Base-by-base conservation (phyloP, 441 rosid genomes). In the Brassica hybrid region DNA sequence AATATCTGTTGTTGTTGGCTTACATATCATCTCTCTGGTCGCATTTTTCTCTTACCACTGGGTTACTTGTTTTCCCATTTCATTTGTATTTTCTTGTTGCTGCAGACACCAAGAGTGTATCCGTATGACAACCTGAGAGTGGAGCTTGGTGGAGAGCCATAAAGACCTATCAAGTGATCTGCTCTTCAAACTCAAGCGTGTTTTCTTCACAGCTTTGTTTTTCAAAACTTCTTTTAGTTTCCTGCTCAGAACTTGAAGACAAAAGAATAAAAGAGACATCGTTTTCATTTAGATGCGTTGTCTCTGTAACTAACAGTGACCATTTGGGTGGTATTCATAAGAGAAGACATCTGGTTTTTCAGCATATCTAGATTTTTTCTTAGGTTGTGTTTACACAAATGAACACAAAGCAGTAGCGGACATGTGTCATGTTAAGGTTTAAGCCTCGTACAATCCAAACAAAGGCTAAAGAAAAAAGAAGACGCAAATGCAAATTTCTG, bases 71-170 rank as follows among this genome's bases (percentile, higher is more conserved):
- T 65, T 36, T n/a, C 14, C 36, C 11, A 23, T 38, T 25, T 17
- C 36, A 50, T 78, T 65, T 18, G 18, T 61, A 2, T 48, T 73
- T 11, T 72, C n/a, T 67, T 36, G 76, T 74, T 68, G 73, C 34
- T 71, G 71, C 86, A 95, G 98, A 70, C 94, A 13, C 97, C 97
- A 6, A 90, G 91, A 85, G 97, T 90, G 16, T 95, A 89, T 78
- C 98, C 99, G 6, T 95, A 91, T 62, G 96, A 93, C 87, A 93
- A 95, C 84, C 83, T 95, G 79, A 88, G 91, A 60, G 97, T 87
- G 82, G 99, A 95, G 90, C 99, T 95, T 72, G 99, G 99, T 4
- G 97, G 95, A 83, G 96, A 93, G 80, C 95, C 91, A 54, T 89
- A 88, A 81, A 34, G 59, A 59, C 65, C 70, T 23, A 74, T 30